Conservation (phyloP, 1,284 basidiomycete species). For the Sutorius eximius region DNA sequence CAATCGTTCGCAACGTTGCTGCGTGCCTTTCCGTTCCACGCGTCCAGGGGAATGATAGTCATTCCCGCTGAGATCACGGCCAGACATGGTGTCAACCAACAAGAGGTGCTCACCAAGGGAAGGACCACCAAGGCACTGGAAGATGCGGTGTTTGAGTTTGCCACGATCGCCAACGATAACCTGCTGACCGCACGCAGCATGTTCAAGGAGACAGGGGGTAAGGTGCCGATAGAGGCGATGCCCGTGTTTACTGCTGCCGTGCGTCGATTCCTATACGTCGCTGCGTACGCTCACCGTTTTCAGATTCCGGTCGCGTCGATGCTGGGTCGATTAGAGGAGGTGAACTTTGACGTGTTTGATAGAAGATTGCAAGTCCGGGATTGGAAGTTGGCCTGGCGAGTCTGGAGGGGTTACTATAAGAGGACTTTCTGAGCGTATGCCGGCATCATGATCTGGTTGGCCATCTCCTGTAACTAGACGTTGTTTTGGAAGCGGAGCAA, state of each 20-base stretch:
- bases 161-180: slow-evolving; percentile 89
- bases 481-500: slow-evolving; percentile 5
- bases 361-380: slow-evolving; percentile 69
- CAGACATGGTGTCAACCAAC: slow-evolving; percentile 79
- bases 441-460: slow-evolving; percentile 30
- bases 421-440: slow-evolving; percentile 49
- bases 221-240: slow-evolving; percentile 65
- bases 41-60: slow-evolving; percentile 70
- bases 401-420: slow-evolving; percentile 76
- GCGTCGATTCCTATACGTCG: slow-evolving; percentile 34
- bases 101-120: slow-evolving; percentile 80
- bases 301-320: slow-evolving; percentile 78
- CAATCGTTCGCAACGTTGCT: slow-evolving; percentile 74
- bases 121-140: slow-evolving; percentile 61
- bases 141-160: slow-evolving; percentile 86
- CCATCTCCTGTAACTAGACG: slow-evolving; percentile 9
- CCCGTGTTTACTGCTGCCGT: slow-evolving; percentile 82
- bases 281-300: slow-evolving; percentile 19
- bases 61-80: slow-evolving; percentile 86
- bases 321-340: slow-evolving; percentile 71
- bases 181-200: slow-evolving; percentile 80
- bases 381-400: slow-evolving; percentile 85
- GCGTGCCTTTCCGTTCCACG: slow-evolving; percentile 76
- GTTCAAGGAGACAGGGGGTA: slow-evolving; percentile 64
- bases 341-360: slow-evolving; percentile 84